Evolutionary conservation across 495 filamentous ascomycete species (phyloP).

Genomic region (Ramalina peruviana): DNA sequence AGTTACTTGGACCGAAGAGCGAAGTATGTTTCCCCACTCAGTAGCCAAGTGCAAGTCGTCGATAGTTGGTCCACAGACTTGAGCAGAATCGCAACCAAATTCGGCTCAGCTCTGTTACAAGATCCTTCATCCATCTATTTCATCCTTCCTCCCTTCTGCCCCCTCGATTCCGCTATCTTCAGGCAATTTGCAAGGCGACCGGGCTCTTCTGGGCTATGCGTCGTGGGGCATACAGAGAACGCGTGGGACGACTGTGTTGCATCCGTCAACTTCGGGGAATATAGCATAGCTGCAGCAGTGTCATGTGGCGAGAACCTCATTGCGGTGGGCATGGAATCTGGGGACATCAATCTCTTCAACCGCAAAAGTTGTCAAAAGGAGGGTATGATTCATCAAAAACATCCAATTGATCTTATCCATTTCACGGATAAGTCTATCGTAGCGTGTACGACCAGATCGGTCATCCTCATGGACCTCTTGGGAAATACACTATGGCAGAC

Average conservation of each 20-base stretch:
- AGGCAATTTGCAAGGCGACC: slow-evolving; percentile 10
- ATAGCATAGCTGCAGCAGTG: slow-evolving; percentile 16
- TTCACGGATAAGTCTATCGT: neutral
- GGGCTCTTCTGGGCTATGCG: slow-evolving; percentile 3
- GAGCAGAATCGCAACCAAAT: slow-evolving; percentile 17
- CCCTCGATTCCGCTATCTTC: slow-evolving; percentile 19
- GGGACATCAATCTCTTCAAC: slow-evolving; percentile 9
- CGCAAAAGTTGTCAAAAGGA: neutral
- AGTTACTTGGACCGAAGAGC: slow-evolving; percentile 16
- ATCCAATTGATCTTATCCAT: slow-evolving; percentile 3
- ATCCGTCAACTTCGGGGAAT: slow-evolving; percentile 13
- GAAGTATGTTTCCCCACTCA: slow-evolving; percentile 13
- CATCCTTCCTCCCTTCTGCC: slow-evolving; percentile 24
- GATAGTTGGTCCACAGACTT: slow-evolving; percentile 22
- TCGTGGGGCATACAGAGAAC: slow-evolving; percentile 14
- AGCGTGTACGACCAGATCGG: neutral
- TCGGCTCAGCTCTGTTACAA: slow-evolving; percentile 14
- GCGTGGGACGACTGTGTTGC: slow-evolving; percentile 23
- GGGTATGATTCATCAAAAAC: neutral
- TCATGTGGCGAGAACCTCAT: slow-evolving; percentile 14
- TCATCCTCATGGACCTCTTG: slow-evolving; percentile 10
- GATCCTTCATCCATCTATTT: slow-evolving; percentile 20
- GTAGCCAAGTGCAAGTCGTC: slow-evolving; percentile 8
- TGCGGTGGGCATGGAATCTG: slow-evolving; percentile 16
- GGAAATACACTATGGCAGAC: slow-evolving; percentile 2